Base-by-base conservation (phyloP, 2,329 filamentous ascomycete species). In the Aphanoascus verrucosus region DNA sequence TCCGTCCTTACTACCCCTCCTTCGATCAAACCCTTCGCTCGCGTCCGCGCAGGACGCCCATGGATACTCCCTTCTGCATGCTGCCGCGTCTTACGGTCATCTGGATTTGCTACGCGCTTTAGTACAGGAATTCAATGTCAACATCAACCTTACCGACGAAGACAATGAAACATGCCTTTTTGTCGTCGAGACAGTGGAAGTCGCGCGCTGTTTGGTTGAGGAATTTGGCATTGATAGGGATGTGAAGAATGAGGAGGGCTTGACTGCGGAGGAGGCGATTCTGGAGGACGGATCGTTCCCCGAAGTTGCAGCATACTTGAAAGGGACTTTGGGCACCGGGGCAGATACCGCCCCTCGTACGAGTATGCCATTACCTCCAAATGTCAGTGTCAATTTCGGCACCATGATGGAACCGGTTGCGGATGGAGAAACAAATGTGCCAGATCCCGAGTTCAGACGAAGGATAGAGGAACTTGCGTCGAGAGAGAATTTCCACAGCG, bases 81-180 rank as follows among this genome's bases (percentile, higher is more conserved):
- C 93, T 50, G 88, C 91, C 14, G 84, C 88, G 15, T 96, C 90
- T 61, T 98, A 97, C 77, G 86, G 85, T 66, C 90, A 97, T 66
- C 72, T 88, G 35, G 80, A 86, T 53, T 82, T 98, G 14, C 78
- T 96, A 14, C 84, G 86, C 40, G 70, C 81, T 0, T 78, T 98
- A 5, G 76, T 95, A 28, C 75, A 75, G 45, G 86, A 91, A 34
- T 88, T 90, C 69, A 72, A 82, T 11, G 90, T 91, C 20, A 75
- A 90, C 56, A 80, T 89, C 46, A 84, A 96, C 66, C 74, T 96
- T 50, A 80, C 79, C 60, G 93, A 98, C 65, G 88, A 95, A 67
- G 93, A 98, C 67, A 81, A 83, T 54, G 93, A 98, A 71, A 96
- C 91, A 1, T 86, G 91, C n/a, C 75, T 98, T 3, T 98, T 95